phyloP scores from a whole-genome alignment of 2,329 filamentous ascomycete species.

The Trichophyton verrucosum region DNA sequence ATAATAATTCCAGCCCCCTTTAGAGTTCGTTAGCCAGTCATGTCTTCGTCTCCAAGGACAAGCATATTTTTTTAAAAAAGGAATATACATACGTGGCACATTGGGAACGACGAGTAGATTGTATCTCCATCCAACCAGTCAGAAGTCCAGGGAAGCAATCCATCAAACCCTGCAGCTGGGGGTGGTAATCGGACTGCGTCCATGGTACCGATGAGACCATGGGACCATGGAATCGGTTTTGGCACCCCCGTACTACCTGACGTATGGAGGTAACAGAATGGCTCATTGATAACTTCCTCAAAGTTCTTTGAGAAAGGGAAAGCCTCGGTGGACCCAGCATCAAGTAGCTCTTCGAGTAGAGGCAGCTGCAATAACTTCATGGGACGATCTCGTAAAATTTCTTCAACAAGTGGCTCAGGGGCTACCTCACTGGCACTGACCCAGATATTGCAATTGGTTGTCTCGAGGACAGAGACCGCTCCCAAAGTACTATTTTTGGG shows the following conservation, averaged over 20 bases:
- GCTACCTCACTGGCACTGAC: background rate
- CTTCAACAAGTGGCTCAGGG: background rate
- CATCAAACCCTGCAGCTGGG: background rate
- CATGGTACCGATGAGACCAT: conserved; percentile 2
- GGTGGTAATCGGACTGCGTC: background rate
- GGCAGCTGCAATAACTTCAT: background rate
- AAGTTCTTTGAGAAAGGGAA: background rate
- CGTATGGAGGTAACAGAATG: conserved; percentile 2
- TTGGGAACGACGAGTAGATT: conserved; percentile 2
- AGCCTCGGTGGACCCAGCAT: background rate
- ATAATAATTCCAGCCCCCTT: conserved; percentile 5
- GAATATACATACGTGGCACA: conserved; percentile 4
- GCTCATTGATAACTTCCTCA: background rate
- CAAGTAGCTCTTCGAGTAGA: background rate
- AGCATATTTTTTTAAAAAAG: background rate
- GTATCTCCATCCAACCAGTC: background rate
- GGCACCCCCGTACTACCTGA: background rate
- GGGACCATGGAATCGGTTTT: conserved; percentile 1
- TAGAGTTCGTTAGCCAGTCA: background rate
- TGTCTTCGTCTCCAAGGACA: background rate
- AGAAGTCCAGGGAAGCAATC: background rate
- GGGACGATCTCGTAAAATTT: background rate
- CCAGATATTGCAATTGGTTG: conserved; percentile 4
- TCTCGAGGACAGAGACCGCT: background rate
- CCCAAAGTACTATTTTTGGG: background rate